phyloP scores from a whole-genome alignment of 2,329 filamentous ascomycete species.

The Cladobotryum protrusum region DNA sequence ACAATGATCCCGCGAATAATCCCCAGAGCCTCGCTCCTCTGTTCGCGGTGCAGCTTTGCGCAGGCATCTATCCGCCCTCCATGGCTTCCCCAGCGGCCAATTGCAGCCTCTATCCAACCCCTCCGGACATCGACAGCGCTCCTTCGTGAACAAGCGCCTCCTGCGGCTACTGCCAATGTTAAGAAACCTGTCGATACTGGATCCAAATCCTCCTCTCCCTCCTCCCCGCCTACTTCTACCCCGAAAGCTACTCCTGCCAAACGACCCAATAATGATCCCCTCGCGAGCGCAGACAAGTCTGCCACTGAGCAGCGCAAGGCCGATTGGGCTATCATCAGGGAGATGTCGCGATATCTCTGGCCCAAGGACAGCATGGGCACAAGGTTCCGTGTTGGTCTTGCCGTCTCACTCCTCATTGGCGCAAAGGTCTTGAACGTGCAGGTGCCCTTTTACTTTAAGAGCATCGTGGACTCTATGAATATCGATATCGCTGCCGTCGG shows the following conservation, averaged over 20 bases:
- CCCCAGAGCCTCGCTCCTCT: slow-evolving; percentile 26
- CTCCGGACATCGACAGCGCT: slow-evolving; percentile 27
- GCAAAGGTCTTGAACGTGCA: slow-evolving; percentile 96
- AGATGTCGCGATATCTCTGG: slow-evolving; percentile 96
- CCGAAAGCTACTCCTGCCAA: slow-evolving; percentile 11
- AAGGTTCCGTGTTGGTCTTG: slow-evolving; percentile 76
- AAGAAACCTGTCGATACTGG: slow-evolving; percentile 10
- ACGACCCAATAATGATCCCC: slow-evolving; percentile 24
- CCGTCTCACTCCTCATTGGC: slow-evolving; percentile 76
- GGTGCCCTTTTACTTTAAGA: slow-evolving; percentile 98
- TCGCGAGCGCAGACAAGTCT: slow-evolving; percentile 37
- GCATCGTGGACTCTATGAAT: slow-evolving; percentile 96
- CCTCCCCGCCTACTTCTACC: background rate
- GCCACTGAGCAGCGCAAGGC: slow-evolving; percentile 89
- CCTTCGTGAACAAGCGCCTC: slow-evolving; percentile 21
- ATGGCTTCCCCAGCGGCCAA: slow-evolving; percentile 24
- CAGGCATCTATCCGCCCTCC: slow-evolving; percentile 20
- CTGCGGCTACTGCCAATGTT: slow-evolving; percentile 13
- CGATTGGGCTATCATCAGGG: slow-evolving; percentile 97
- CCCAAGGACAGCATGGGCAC: slow-evolving; percentile 71
- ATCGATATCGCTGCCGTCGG: slow-evolving; percentile 80
- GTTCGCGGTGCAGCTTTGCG: slow-evolving; percentile 23
- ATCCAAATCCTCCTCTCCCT: background rate
- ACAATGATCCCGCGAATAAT: slow-evolving; percentile 34
- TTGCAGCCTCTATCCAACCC: slow-evolving; percentile 17